Conservation (phyloP, 805 yeast genomes). For the Saturnispora quitensis region DNA sequence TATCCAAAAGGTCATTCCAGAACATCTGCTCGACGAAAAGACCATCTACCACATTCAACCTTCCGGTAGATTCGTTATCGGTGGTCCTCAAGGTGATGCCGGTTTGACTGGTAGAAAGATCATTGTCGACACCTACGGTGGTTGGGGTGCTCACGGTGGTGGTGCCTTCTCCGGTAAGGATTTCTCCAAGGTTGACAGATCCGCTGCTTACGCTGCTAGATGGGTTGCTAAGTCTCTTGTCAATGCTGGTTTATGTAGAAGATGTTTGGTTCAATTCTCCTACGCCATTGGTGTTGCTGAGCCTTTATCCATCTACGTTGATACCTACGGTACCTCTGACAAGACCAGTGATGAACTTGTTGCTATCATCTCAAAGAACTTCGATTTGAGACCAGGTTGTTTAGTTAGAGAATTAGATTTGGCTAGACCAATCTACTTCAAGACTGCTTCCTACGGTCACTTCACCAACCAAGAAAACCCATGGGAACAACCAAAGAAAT, state of each 20-base stretch:
- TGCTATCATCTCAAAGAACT: slow-evolving; percentile 84
- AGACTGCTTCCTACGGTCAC: slow-evolving; percentile 99
- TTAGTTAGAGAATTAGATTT: slow-evolving; percentile 92
- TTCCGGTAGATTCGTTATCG: slow-evolving; percentile 98
- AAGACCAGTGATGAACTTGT: slow-evolving; percentile 85
- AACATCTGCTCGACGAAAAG: slow-evolving; percentile 81
- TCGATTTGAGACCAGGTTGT: slow-evolving; percentile 99
- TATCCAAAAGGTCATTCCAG: slow-evolving; percentile 88
- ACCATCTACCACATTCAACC: slow-evolving; percentile 98
- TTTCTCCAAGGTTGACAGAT: slow-evolving; percentile 98
- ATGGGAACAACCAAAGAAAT: slow-evolving; percentile 95
- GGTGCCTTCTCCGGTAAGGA: slow-evolving; percentile 99
- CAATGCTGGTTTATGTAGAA: slow-evolving; percentile 87
- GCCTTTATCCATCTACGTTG: slow-evolving; percentile 95
- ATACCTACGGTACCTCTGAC: slow-evolving; percentile 96
- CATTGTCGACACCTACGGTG: slow-evolving; percentile 99
- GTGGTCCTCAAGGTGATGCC: slow-evolving; percentile 99
- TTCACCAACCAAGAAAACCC: slow-evolving; percentile 98
- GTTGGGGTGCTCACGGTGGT: slow-evolving; percentile 99
- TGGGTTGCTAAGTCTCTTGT: slow-evolving; percentile 99
- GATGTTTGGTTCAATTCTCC: slow-evolving; percentile 97
- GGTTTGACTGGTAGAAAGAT: slow-evolving; percentile 99
- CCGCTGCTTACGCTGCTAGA: slow-evolving; percentile 99
- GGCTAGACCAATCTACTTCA: slow-evolving; percentile 98
- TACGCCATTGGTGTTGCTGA: slow-evolving; percentile 99